Evolutionary conservation across 352 stramenopile genomes (phyloP).

Genomic region (Globisporangium apiculatum): DNA sequence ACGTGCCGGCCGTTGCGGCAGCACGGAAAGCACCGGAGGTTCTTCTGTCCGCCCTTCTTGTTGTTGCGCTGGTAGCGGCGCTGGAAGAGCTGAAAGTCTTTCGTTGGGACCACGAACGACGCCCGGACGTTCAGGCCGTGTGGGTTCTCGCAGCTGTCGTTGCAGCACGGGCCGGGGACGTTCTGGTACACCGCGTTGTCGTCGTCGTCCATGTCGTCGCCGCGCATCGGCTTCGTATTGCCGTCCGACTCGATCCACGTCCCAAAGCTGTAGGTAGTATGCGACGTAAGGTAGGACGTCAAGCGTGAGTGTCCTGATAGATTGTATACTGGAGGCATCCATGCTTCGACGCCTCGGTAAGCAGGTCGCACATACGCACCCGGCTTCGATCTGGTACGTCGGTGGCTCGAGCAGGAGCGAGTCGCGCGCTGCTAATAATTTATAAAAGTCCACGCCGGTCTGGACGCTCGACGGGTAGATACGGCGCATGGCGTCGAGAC

Average conservation of each 20-base stretch:
- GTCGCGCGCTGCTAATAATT: conserved; percentile 63
- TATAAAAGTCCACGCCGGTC: conserved; percentile 69
- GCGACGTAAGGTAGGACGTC: too few species aligned
- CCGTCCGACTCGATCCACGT: conserved; percentile 81
- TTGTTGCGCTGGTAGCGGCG: conserved; percentile 85
- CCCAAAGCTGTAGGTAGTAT: conserved; percentile 31
- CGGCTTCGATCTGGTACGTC: conserved; percentile 80
- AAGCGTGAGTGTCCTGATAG: too few species aligned
- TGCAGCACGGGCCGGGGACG: conserved; percentile 67
- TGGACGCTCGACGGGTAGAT: conserved; percentile 65
- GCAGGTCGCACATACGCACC: conserved; percentile 16
- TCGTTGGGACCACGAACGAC: conserved; percentile 73
- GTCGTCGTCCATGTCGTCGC: conserved; percentile 60
- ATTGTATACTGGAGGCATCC: not conserved
- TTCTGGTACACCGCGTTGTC: conserved; percentile 66
- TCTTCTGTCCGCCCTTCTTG: conserved; percentile 88
- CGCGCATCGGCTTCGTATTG: conserved; percentile 71
- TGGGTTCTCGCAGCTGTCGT: conserved; percentile 79
- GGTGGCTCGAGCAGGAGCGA: conserved; percentile 70
- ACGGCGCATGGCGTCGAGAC: conserved; percentile 59
- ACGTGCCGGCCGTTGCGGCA: conserved; percentile 78
- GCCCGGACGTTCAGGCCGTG: conserved; percentile 71
- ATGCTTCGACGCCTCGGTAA: not conserved
- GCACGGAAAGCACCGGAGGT: conserved; percentile 82
- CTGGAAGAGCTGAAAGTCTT: conserved; percentile 77